Conservation (phyloP, 116 monocot genomes). For the Cymodocea nodosa region DNA sequence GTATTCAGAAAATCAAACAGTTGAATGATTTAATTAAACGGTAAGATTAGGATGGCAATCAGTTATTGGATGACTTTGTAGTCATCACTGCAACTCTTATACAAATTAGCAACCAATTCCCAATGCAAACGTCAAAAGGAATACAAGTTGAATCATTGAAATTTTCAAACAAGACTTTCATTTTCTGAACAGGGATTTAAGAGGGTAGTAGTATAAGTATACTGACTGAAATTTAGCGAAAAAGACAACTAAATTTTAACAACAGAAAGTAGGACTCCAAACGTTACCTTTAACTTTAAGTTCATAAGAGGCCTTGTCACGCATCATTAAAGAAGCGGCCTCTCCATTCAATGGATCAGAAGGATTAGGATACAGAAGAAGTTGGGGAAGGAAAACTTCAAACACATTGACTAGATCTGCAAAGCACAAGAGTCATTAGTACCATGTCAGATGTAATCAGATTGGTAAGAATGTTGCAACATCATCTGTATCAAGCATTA, state of each 20-base stretch:
- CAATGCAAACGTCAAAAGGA: too few species aligned
- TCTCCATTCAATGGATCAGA: constrained; percentile 87
- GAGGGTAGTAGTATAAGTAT: too few species aligned
- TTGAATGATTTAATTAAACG: too few species aligned
- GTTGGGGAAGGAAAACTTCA: constrained; percentile 80
- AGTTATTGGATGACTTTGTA: too few species aligned
- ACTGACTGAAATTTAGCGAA: background rate
- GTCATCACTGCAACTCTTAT: too few species aligned
- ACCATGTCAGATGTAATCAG: too few species aligned
- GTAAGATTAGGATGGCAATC: too few species aligned
- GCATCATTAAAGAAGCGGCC: constrained; percentile 83
- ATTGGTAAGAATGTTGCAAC: too few species aligned
- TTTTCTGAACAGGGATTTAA: background rate
- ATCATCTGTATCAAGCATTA: too few species aligned
- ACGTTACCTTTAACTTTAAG: constrained; percentile 64
- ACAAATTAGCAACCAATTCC: too few species aligned
- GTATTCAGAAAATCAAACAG: too few species aligned
- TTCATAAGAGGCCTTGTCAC: constrained; percentile 61
- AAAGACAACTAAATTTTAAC: background rate
- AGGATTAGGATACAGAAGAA: constrained; percentile 81
- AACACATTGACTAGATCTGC: constrained; percentile 71
- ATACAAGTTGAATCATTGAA: too few species aligned
- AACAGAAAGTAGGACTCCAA: background rate
- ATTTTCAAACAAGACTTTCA: background rate
- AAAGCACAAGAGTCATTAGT: background rate